phyloP scores from a whole-genome alignment of 2,329 filamentous ascomycete species.

The Dothidotthia symphoricarpi region DNA sequence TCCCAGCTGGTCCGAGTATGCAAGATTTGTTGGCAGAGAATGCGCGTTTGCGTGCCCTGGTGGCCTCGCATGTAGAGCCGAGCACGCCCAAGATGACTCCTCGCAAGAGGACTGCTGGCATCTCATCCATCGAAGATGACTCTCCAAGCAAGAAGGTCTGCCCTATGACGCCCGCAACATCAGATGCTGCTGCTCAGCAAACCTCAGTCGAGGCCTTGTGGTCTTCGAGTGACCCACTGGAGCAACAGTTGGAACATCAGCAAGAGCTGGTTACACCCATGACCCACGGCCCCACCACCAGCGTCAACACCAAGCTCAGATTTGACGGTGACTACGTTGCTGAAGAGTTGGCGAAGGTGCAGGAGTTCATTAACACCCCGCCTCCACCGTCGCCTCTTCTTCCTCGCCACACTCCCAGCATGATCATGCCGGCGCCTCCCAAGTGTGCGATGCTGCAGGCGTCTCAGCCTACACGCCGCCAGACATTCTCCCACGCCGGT shows the following conservation, averaged over 20 bases:
- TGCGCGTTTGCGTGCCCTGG: constrained; percentile 4
- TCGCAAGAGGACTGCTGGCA: constrained; percentile 1
- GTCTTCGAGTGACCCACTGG: constrained; percentile 1
- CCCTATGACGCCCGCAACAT: neutral
- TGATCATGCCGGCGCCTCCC: neutral
- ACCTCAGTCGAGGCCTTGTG: constrained; percentile 10
- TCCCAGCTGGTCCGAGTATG: neutral
- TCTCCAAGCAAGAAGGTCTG: neutral
- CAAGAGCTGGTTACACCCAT: neutral
- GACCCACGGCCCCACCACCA: neutral
- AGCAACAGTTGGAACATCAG: neutral
- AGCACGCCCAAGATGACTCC: constrained; percentile 1
- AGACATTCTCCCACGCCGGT: neutral
- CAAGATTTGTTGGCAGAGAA: constrained; percentile 2
- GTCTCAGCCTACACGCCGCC: neutral
- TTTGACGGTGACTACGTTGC: neutral
- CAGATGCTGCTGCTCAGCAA: neutral
- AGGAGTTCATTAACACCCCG: no score
- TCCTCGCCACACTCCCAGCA: neutral
- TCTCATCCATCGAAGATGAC: neutral
- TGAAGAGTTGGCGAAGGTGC: no score
- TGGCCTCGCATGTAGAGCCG: neutral
- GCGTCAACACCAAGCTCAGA: neutral
- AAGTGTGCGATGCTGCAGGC: neutral
- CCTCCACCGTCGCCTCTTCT: no score